phyloP scores from a whole-genome alignment of 2,329 filamentous ascomycete species.

The Periconia macrospinosa region DNA sequence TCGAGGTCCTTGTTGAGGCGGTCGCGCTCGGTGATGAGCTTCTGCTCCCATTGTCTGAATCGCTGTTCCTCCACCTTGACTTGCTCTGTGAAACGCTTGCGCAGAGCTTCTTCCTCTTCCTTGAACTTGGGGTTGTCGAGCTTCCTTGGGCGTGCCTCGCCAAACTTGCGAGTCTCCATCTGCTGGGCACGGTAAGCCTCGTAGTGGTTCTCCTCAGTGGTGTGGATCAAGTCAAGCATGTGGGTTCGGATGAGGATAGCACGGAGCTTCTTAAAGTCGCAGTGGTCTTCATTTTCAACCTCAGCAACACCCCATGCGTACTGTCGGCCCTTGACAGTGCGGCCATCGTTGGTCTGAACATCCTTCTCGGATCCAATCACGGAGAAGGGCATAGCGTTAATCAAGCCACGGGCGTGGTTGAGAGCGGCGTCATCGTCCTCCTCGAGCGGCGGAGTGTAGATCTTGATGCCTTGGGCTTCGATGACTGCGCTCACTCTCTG shows the following conservation, averaged over 20 bases:
- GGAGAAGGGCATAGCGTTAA: conserved; percentile 97
- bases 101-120: conserved; percentile 96
- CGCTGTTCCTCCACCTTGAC: conserved; percentile 99
- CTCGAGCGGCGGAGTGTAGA: conserved; percentile 96
- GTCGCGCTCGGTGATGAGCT: conserved; percentile 97
- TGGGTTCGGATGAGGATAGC: conserved; percentile 98
- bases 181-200: conserved; percentile 98
- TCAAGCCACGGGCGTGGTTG: conserved; percentile 89
- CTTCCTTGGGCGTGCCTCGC: conserved; percentile 95
- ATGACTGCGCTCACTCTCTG: conserved; percentile 90
- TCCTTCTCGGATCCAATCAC: conserved; percentile 99
- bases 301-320: conserved; percentile 99
- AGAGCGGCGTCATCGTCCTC: conserved; percentile 97
- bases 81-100: conserved; percentile 99
- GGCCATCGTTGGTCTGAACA: conserved; percentile 92
- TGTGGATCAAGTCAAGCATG: conserved; percentile 99
- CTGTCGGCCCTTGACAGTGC: conserved; percentile 97
- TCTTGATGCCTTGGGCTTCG: conserved; percentile 98
- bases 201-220: conserved; percentile 98
- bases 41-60: conserved; percentile 99
- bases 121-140: conserved; percentile 99
- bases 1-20: conserved; percentile 99
- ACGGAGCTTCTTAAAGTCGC: conserved; percentile 99
- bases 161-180: conserved; percentile 99
- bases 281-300: conserved; percentile 99